These are phyloP conservation scores for Cunninghamia lanceolata DNA, from an alignment of 75 land plant species.

Conservation along the genomic window DNA sequence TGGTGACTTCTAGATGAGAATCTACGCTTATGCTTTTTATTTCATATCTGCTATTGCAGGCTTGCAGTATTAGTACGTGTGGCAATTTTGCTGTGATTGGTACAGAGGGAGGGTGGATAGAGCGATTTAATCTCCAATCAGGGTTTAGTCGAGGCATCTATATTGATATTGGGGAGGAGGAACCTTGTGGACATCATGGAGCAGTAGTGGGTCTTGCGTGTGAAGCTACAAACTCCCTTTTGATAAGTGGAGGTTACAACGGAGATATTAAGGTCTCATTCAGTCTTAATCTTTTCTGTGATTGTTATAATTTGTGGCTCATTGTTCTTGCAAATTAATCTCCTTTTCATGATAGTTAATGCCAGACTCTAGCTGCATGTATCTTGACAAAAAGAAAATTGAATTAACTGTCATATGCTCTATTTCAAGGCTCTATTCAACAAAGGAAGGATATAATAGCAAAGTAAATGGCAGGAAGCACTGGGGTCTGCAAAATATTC, in stretches of 20 bases:
- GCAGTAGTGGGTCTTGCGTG: constrained; percentile 91
- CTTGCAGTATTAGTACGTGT: constrained; percentile 92
- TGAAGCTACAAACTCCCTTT: constrained; percentile 77
- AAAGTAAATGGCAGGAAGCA: neutral
- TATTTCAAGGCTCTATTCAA: neutral
- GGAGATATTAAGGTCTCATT: constrained; percentile 75
- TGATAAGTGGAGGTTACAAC: constrained; percentile 92
- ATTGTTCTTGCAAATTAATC: neutral
- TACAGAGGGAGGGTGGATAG: constrained; percentile 88
- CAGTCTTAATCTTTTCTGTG: neutral
- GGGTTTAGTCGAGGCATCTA: constrained; percentile 84
- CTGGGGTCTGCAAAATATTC: neutral
- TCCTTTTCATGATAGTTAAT: neutral
- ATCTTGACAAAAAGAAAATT: neutral
- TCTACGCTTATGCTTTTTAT: neutral
- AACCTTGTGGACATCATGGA: constrained; percentile 64
- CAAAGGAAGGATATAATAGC: too few relatives aligned
- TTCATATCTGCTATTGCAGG: constrained; percentile 35
- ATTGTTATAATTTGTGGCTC: neutral
- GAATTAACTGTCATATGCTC: neutral
- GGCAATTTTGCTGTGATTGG: constrained; percentile 94
- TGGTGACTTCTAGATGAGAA: neutral
- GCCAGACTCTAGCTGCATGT: neutral
- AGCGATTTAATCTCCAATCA: constrained; percentile 94
- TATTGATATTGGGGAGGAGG: constrained; percentile 42